Evolutionary conservation across 495 filamentous ascomycete species (phyloP), one percentile per base, ranked within the genome.

Genomic region (Halenospora varia): DNA sequence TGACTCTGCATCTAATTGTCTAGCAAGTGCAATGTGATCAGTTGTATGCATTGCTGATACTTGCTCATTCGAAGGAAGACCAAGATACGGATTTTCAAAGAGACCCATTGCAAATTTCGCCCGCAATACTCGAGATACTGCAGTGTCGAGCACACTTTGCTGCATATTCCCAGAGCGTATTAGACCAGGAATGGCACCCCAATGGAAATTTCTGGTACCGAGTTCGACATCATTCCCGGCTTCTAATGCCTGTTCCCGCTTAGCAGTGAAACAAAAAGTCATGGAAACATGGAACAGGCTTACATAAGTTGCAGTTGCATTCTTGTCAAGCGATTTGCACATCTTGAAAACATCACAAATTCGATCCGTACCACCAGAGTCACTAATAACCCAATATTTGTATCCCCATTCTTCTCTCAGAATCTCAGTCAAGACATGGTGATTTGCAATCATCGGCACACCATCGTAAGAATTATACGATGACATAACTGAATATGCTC

Each of bases 191-290:
- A 89, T 88, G 23, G 75, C 79, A 54, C 80, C 75, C 62, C 82
- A 88, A 67, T 84, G 87, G 71, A 79, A 89, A 18, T 80, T 83
- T 25, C 86, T 85, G 48, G 86, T 86, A 25, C 86, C 86, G 86
- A 89, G 88, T 62, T 89, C 86, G n/a, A 86, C 80, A 56, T 88
- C 85, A 48, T 81, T 83, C 15, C 86, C 85, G 11, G 86, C 84
- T 3, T 78, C 78, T 39, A 89, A 73, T 2, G 80, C 81, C 69
- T 72, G 57, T n/a, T n/a, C n/a, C n/a, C n/a, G n/a, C n/a, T n/a
- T n/a, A n/a, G 1, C 6, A 35, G 29, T 35, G 29, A 4, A n/a
- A 35, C 0, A 25, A 24, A 24, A 41, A 19, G 47, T n/a, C n/a
- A n/a, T n/a, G n/a, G n/a, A n/a, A n/a, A n/a, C n/a, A n/a, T n/a